These are phyloP conservation scores for Acorus gramineus DNA, from an alignment of 106 monocot genomes.

Conservation along the genomic window DNA sequence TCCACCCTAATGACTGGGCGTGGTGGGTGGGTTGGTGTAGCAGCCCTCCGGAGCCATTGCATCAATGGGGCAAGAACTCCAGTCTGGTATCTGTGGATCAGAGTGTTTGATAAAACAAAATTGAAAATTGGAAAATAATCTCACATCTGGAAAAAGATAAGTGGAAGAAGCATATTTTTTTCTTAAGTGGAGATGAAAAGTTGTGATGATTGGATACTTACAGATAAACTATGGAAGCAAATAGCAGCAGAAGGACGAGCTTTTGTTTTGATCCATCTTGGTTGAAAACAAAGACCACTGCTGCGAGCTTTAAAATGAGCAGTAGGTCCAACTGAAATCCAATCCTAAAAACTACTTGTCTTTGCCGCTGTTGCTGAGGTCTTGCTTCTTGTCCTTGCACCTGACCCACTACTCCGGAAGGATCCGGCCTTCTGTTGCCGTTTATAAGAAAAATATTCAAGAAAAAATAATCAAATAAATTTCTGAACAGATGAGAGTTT, in stretches of 20 bases:
- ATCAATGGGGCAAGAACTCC: constrained; percentile 68
- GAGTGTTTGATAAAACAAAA: no score
- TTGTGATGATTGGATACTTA: constrained; percentile 18
- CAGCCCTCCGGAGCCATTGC: constrained; percentile 45
- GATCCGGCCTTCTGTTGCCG: constrained; percentile 34
- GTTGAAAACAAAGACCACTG: constrained; percentile 67
- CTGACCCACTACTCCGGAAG: constrained; percentile 17
- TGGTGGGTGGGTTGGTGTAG: constrained; percentile 23
- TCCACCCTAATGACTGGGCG: constrained; percentile 22
- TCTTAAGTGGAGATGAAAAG: no score
- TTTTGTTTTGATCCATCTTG: constrained; percentile 92
- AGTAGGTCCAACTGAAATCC: constrained; percentile 72
- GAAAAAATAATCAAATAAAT: no score
- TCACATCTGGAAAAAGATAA: no score
- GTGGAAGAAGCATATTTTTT: no score
- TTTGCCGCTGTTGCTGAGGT: constrained; percentile 49
- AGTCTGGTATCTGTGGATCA: constrained; percentile 68
- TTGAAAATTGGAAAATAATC: no score
- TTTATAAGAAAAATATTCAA: no score
- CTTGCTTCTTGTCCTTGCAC: constrained; percentile 37
- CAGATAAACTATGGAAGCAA: constrained; percentile 74
- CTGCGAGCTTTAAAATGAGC: constrained; percentile 75
- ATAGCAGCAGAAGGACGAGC: constrained; percentile 55
- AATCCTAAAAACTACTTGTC: constrained; percentile 69
- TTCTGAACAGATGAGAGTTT: no score